Evolutionary conservation across 2,329 filamentous ascomycete genomes (phyloP).

Genomic region (Fusarium globosum): DNA sequence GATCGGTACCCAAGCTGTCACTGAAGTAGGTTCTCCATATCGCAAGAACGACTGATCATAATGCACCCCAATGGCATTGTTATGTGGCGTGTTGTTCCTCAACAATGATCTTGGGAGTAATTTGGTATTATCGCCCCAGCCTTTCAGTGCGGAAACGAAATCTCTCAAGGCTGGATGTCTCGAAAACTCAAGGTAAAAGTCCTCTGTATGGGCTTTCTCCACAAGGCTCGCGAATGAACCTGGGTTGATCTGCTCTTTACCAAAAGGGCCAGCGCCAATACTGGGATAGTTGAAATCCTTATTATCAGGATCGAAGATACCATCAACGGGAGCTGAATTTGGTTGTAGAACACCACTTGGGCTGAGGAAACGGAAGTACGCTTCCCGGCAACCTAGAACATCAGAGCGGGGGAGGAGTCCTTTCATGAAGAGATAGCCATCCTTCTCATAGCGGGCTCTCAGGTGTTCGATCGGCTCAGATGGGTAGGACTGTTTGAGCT

Average conservation of each 20-base stretch:
- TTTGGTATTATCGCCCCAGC: slow-evolving; percentile 14
- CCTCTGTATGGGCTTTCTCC: slow-evolving; percentile 19
- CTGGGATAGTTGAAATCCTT: slow-evolving; percentile 15
- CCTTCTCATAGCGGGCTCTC: neutral
- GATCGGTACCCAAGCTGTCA: slow-evolving; percentile 69
- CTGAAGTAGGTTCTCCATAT: slow-evolving; percentile 63
- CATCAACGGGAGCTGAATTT: slow-evolving; percentile 9
- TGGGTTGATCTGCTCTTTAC: neutral
- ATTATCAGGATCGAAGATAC: slow-evolving; percentile 13
- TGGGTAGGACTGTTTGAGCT: slow-evolving; percentile 1
- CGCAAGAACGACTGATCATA: slow-evolving; percentile 70
- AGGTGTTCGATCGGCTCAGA: neutral
- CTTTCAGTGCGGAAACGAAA: slow-evolving; percentile 17
- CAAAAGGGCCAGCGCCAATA: slow-evolving; percentile 7
- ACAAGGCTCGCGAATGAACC: slow-evolving; percentile 22
- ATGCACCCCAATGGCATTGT: slow-evolving; percentile 68
- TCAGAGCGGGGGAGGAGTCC: slow-evolving; percentile 10
- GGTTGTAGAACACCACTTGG: slow-evolving; percentile 8
- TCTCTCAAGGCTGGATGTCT: slow-evolving; percentile 1
- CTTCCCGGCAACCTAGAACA: slow-evolving; percentile 14
- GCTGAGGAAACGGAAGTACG: slow-evolving; percentile 20
- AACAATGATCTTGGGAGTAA: slow-evolving; percentile 50
- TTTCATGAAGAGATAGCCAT: slow-evolving; percentile 21
- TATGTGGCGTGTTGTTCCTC: slow-evolving; percentile 66
- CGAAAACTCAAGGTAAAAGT: slow-evolving; percentile 20